These are phyloP conservation scores for Coemansia furcata DNA, from an alignment of 192 early-diverging fungal genomes.

Conservation along the genomic window DNA sequence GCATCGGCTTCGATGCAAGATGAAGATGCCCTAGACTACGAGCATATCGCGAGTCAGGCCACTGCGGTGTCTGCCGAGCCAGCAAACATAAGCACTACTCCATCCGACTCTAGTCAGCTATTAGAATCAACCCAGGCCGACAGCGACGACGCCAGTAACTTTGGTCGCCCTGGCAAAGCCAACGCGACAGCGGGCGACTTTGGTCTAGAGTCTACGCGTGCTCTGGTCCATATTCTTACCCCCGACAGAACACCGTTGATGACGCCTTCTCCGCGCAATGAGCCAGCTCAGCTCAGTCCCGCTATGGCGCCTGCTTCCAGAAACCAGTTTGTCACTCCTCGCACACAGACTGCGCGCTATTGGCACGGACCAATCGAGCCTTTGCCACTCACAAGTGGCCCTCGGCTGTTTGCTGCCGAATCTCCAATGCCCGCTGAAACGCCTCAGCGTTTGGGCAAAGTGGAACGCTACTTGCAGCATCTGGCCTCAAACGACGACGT, in stretches of 20 bases:
- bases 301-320: not conserved
- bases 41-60: constrained; percentile 20
- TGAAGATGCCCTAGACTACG: not conserved
- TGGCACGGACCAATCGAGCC: constrained; percentile 48
- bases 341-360: constrained; percentile 49
- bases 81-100: not conserved
- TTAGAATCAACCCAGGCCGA: not conserved
- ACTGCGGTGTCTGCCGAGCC: constrained; percentile 16
- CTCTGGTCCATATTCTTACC: constrained; percentile 6
- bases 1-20: not conserved
- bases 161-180: not conserved
- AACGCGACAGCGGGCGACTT: not conserved
- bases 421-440: constrained; percentile 42
- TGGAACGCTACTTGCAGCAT: constrained; percentile 28
- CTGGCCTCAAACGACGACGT: constrained; percentile 30
- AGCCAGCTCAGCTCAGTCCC: constrained; percentile 2
- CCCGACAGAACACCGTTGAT: constrained; percentile 28
- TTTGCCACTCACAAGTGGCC: not conserved
- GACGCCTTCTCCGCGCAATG: constrained; percentile 19
- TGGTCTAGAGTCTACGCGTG: not conserved
- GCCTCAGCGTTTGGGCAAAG: constrained; percentile 31
- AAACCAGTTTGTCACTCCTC: constrained; percentile 27
- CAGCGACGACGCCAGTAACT: constrained; percentile 1
- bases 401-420: constrained; percentile 15
- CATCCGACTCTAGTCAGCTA: not conserved